phyloP scores from a whole-genome alignment of 257 asterid genomes.

The Nicotiana undulata region DNA sequence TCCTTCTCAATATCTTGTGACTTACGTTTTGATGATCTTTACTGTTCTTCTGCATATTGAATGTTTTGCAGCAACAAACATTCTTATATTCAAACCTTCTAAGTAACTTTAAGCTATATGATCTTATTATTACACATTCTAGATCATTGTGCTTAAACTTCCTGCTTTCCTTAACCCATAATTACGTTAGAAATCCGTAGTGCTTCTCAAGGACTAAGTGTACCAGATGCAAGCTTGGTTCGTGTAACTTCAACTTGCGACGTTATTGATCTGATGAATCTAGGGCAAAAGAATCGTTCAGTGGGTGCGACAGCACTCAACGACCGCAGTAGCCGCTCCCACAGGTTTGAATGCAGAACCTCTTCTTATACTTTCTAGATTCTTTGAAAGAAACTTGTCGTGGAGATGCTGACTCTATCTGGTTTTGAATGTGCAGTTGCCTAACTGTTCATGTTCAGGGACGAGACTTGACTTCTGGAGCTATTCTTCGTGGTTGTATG shows the following conservation, averaged over 20 bases:
- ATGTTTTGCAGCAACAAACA: background rate
- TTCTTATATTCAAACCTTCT: background rate
- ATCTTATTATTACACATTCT: background rate
- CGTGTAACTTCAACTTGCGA: constrained; percentile 71
- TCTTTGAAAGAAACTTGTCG: background rate
- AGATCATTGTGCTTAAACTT: background rate
- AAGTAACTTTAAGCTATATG: background rate
- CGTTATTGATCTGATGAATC: constrained; percentile 84
- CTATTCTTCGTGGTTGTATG: constrained; percentile 85
- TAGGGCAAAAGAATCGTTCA: constrained; percentile 74
- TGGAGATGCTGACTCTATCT: constrained; percentile 2
- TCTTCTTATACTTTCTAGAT: background rate
- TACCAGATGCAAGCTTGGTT: constrained; percentile 80
- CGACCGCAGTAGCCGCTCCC: constrained; percentile 87
- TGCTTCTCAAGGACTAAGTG: constrained; percentile 87
- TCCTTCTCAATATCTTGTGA: constrained; percentile 38
- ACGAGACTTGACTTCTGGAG: constrained; percentile 73
- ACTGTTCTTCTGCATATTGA: background rate
- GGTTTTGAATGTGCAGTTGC: constrained; percentile 45
- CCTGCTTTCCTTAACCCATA: constrained; percentile 38
- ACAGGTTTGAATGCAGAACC: constrained; percentile 42
- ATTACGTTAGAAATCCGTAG: constrained; percentile 83
- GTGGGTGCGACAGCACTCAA: constrained; percentile 92
- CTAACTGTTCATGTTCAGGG: constrained; percentile 96
- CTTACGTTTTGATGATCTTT: background rate